A percentile compares a stretch with the other conserved stretches of the same genome.
Evolutionary conservation across 2,329 filamentous ascomycete genomes (phyloP).

Genomic region (Neophaeococcomyces aloes): DNA sequence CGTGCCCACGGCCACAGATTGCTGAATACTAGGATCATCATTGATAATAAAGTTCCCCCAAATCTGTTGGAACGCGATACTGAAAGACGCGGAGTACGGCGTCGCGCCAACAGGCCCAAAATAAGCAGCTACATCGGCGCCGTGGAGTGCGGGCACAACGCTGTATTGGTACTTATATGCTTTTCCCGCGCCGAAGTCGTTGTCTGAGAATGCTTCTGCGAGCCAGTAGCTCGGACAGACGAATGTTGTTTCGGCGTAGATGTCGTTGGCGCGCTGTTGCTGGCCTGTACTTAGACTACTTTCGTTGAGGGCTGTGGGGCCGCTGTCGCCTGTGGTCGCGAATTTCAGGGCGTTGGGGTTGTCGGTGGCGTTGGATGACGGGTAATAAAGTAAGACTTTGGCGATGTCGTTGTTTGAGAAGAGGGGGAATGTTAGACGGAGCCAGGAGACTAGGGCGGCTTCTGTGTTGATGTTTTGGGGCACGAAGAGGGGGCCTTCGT

Average conservation of each 20-base stretch:
- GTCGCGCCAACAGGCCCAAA: constrained; percentile 15
- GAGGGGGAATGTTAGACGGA: constrained; percentile 32
- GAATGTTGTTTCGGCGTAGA: constrained; percentile 47
- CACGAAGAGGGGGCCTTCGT: constrained; percentile 41
- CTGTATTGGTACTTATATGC: constrained; percentile 46
- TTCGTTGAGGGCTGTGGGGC: constrained; percentile 41
- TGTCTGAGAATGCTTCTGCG: constrained; percentile 38
- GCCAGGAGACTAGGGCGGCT: constrained; percentile 30
- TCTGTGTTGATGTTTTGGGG: constrained; percentile 36
- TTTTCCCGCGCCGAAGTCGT: constrained; percentile 31
- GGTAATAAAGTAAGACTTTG: constrained; percentile 31
- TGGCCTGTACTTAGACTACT: constrained; percentile 42
- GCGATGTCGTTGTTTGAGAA: constrained; percentile 33
- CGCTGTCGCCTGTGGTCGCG: constrained; percentile 29
- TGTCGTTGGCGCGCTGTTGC: constrained; percentile 44
- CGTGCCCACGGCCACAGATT: constrained; percentile 23
- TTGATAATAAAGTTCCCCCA: constrained; percentile 40
- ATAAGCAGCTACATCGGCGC: constrained; percentile 33
- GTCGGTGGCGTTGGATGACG: constrained; percentile 24
- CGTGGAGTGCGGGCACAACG: constrained; percentile 44
- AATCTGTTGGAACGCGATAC: constrained; percentile 33
- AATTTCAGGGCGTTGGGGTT: constrained; percentile 23
- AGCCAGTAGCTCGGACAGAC: constrained; percentile 48
- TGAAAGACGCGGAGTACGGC: constrained; percentile 26
- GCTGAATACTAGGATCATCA: constrained; percentile 32